A percentile compares a stretch with the other conserved stretches of the same genome.
Conservation (phyloP, 257 asterid species). For the Solanum okadae region DNA sequence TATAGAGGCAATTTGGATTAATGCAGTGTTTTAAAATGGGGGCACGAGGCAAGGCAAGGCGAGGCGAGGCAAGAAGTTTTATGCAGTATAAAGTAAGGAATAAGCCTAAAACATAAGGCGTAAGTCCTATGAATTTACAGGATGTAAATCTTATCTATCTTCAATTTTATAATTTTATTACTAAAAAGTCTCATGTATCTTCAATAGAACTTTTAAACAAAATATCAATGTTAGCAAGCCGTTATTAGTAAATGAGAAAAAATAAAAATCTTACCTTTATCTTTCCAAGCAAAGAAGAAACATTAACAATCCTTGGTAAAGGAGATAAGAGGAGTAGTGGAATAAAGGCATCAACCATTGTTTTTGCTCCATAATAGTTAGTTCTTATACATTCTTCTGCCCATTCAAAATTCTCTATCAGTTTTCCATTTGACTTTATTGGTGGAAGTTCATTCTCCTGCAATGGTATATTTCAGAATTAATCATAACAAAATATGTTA, state of each 20-base stretch:
- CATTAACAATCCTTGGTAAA: slow-evolving; percentile 17
- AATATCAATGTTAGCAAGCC: background rate
- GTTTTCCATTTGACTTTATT: background rate
- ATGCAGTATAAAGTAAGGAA: background rate
- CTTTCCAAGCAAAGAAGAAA: slow-evolving; percentile 12
- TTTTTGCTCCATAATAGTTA: slow-evolving; percentile 14
- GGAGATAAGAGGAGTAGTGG: slow-evolving; percentile 13
- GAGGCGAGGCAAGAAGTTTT: background rate
- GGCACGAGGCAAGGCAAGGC: too few relatives aligned
- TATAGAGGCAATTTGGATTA: background rate
- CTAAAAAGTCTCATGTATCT: too few relatives aligned
- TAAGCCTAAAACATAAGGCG: background rate
- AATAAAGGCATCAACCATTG: slow-evolving; percentile 13
- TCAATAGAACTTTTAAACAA: background rate
- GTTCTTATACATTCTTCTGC: slow-evolving; percentile 12
- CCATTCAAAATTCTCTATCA: slow-evolving; percentile 7
- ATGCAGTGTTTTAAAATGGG: background rate
- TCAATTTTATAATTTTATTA: too few relatives aligned
- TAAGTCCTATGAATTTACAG: background rate
- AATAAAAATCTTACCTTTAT: background rate
- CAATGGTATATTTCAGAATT: background rate
- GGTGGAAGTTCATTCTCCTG: slow-evolving; percentile 6
- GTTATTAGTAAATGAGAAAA: background rate
- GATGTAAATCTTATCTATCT: too few relatives aligned
- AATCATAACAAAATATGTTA: background rate